Percentiles rank a stretch among this genome's conserved stretches.
phyloP scores from a whole-genome alignment of 176 grass and related monocot genomes.

The Paspalum vaginatum region DNA sequence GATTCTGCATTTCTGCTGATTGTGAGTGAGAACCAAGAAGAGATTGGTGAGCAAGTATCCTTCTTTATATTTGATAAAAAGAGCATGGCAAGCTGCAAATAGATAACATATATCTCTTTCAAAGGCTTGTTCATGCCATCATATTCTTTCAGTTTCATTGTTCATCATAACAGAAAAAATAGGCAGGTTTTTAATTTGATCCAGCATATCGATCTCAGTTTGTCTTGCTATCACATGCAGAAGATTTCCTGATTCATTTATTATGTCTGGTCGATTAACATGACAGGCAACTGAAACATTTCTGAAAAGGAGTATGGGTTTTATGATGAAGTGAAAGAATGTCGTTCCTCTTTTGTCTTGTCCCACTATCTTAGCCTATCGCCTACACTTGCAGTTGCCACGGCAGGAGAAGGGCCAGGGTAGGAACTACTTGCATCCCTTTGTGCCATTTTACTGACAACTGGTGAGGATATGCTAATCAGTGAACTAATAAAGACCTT shows the following conservation, averaged over 20 bases:
- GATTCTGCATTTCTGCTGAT: conserved; percentile 5
- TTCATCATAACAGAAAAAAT: not conserved
- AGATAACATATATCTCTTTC: not conserved
- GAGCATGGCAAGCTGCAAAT: not conserved
- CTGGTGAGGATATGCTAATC: not conserved
- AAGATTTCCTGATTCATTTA: not conserved
- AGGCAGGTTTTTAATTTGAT: not conserved
- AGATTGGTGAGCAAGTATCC: not conserved
- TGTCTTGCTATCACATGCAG: not conserved
- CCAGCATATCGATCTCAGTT: not conserved
- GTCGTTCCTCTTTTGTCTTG: not conserved
- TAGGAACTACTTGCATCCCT: not conserved
- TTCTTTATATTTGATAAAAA: not conserved
- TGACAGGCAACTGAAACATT: not conserved
- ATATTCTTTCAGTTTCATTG: conserved; percentile 1
- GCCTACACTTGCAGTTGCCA: not conserved
- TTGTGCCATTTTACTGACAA: not conserved
- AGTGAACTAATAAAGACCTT: no score
- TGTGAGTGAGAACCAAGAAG: not conserved
- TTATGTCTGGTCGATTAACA: not conserved
- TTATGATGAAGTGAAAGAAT: not conserved
- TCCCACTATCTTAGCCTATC: not conserved
- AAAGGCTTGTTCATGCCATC: not conserved
- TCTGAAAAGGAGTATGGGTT: not conserved
- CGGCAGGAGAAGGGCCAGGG: not conserved